These are phyloP conservation scores for Vanderwaltozyma tropicalis DNA, from an alignment of 805 yeast species.

Conservation along the genomic window DNA sequence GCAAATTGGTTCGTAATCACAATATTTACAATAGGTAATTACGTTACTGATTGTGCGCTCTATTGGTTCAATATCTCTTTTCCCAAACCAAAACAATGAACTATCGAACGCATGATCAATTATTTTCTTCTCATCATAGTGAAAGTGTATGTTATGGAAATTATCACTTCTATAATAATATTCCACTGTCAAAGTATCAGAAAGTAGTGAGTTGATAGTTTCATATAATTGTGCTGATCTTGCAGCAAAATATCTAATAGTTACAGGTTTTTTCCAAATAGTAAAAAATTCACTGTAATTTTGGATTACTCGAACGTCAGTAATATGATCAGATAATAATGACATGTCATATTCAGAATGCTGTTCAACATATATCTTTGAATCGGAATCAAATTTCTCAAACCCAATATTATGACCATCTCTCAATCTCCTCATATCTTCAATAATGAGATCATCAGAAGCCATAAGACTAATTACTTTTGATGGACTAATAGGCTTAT, in stretches of 20 bases:
- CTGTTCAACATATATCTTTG: not conserved
- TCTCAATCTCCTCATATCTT: slow-evolving; percentile 38
- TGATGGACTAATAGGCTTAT: slow-evolving; percentile 37
- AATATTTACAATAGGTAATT: slow-evolving; percentile 38
- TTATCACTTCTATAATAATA: slow-evolving; percentile 39
- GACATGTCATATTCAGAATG: slow-evolving; percentile 10
- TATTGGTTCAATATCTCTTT: slow-evolving; percentile 38
- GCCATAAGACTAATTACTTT: slow-evolving; percentile 33
- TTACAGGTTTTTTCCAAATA: slow-evolving; percentile 45
- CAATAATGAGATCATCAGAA: slow-evolving; percentile 28
- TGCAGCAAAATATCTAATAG: slow-evolving; percentile 46
- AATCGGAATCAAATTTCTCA: slow-evolving; percentile 29
- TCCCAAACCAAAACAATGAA: slow-evolving; percentile 49
- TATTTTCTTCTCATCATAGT: slow-evolving; percentile 29
- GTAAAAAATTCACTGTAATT: slow-evolving; percentile 25
- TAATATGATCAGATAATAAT: slow-evolving; percentile 9
- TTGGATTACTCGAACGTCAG: slow-evolving; percentile 4
- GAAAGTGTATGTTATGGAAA: slow-evolving; percentile 34
- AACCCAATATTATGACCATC: slow-evolving; percentile 38
- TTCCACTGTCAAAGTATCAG: slow-evolving; percentile 36
- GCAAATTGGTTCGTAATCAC: slow-evolving; percentile 42
- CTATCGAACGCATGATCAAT: slow-evolving; percentile 27
- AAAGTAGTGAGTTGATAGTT: slow-evolving; percentile 23
- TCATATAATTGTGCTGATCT: slow-evolving; percentile 39
- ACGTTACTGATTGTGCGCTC: slow-evolving; percentile 28